Conservation (phyloP, 2,329 filamentous ascomycete species). For the Aspergillus fijiensis region DNA sequence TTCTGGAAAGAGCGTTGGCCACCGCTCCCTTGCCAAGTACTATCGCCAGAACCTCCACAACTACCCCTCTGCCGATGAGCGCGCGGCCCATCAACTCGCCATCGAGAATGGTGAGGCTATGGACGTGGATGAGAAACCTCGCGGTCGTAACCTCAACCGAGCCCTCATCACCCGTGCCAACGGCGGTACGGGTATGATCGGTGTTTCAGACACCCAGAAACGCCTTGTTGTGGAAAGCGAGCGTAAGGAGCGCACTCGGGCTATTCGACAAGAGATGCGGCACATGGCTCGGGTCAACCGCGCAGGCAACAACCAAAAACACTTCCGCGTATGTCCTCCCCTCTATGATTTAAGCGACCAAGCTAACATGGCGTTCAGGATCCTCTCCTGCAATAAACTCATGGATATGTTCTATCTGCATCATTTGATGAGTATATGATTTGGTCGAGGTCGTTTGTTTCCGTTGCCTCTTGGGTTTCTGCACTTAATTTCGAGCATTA, state of each 20-base stretch:
- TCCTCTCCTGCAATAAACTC: slow-evolving; percentile 51
- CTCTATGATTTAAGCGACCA: not conserved
- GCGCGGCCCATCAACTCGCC: slow-evolving; percentile 62
- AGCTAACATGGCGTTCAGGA: slow-evolving; percentile 41
- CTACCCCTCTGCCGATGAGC: slow-evolving; percentile 77
- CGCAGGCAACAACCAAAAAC: slow-evolving; percentile 74
- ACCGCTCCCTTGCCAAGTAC: slow-evolving; percentile 82
- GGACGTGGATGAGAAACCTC: slow-evolving; percentile 45
- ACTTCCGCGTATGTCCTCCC: slow-evolving; percentile 58
- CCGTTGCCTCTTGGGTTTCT: not conserved
- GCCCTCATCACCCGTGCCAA: slow-evolving; percentile 67
- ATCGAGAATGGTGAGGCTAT: slow-evolving; percentile 53
- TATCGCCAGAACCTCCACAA: slow-evolving; percentile 89
- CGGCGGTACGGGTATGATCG: slow-evolving; percentile 72
- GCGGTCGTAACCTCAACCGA: slow-evolving; percentile 46
- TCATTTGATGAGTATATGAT: slow-evolving; percentile 10
- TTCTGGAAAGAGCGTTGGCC: slow-evolving; percentile 82
- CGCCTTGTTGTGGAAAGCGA: slow-evolving; percentile 65
- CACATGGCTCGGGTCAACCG: slow-evolving; percentile 71
- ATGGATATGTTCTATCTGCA: not conserved
- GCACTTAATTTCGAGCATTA: not conserved
- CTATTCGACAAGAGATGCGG: slow-evolving; percentile 60
- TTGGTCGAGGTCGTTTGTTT: slow-evolving; percentile 1
- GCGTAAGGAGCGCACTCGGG: slow-evolving; percentile 66
- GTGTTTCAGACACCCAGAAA: slow-evolving; percentile 74